These are phyloP conservation scores for Diaporthe eres DNA, from an alignment of 2,329 filamentous ascomycete genomes.

Conservation along the genomic window DNA sequence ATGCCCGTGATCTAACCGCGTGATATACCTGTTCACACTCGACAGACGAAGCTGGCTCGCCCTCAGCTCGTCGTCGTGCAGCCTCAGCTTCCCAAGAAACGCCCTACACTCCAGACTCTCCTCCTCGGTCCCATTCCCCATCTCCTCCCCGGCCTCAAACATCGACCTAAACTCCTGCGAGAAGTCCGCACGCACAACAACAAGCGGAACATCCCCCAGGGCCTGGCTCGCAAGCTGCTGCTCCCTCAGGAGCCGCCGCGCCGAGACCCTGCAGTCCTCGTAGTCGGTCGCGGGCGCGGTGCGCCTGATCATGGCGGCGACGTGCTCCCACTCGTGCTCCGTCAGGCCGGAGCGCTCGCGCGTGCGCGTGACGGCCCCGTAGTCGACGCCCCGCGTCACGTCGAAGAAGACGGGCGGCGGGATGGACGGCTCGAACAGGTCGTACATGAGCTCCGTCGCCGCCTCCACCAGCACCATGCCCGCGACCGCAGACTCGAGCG, in stretches of 20 bases:
- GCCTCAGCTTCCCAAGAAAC: conserved; percentile 7
- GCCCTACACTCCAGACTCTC: conserved; percentile 17
- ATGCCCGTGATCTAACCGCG: conserved; percentile 21
- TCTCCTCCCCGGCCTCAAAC: conserved; percentile 12
- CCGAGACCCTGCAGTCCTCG: conserved; percentile 22
- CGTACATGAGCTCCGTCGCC: conserved; percentile 25
- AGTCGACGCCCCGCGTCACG: conserved; percentile 1
- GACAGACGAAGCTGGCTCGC: conserved; percentile 20
- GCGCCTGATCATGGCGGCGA: conserved; percentile 4
- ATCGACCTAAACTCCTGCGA: conserved; percentile 19
- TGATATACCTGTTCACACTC: conserved; percentile 25
- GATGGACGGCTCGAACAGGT: conserved; percentile 21
- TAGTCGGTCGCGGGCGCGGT: background rate
- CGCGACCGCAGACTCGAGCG: background rate
- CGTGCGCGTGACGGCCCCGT: conserved; percentile 6
- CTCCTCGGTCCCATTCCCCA: conserved; percentile 11
- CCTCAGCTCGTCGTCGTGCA: conserved; percentile 17
- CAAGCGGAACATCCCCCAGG: conserved; percentile 2
- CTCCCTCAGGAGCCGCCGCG: conserved; percentile 4
- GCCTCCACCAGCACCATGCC: conserved; percentile 23
- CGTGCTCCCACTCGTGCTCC: conserved; percentile 18
- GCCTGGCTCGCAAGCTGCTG: conserved; percentile 14
- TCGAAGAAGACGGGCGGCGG: conserved; percentile 17
- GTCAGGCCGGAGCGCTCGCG: conserved; percentile 13
- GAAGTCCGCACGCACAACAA: conserved; percentile 17